Conservation (phyloP, 1,139 yeast species). For the Saccharomycopsis crataegensis region DNA sequence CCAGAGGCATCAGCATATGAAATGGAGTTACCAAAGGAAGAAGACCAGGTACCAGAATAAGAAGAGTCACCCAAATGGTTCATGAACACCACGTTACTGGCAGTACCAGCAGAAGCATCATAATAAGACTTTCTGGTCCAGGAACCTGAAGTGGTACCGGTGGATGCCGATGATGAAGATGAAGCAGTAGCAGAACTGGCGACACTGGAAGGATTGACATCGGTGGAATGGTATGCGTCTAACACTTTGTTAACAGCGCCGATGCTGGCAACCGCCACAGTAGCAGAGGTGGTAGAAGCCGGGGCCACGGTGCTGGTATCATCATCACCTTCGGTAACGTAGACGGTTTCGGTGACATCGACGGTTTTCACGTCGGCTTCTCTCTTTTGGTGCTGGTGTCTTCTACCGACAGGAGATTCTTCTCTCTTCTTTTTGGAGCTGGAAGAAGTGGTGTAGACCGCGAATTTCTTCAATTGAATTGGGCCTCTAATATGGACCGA, state of each 20-base stretch:
- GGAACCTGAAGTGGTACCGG: conserved; percentile 31
- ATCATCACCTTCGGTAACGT: conserved; percentile 33
- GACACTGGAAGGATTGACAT: conserved; percentile 26
- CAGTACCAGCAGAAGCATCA: conserved; percentile 44
- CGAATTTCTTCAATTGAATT: conserved; percentile 68
- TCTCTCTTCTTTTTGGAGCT: conserved; percentile 32
- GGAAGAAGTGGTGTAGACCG: conserved; percentile 44
- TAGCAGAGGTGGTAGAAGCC: conserved; percentile 18
- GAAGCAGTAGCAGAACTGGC: conserved; percentile 28
- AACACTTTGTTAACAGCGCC: conserved; percentile 19
- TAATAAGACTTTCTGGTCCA: conserved; percentile 79
- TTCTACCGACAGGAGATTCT: conserved; percentile 28
- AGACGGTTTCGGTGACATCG: conserved; percentile 57
- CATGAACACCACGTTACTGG: conserved; percentile 72
- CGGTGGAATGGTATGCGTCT: conserved; percentile 18
- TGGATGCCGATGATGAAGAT: conserved; percentile 30
- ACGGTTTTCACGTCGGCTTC: conserved; percentile 35
- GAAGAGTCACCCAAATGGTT: conserved; percentile 71
- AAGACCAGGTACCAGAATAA: conserved; percentile 82
- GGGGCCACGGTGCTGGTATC: conserved; percentile 11
- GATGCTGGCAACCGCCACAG: conserved; percentile 20
- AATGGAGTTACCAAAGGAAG: conserved; percentile 81
- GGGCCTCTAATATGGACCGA: conserved; percentile 97
- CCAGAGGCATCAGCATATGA: conserved; percentile 78
- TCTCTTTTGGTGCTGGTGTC: conserved; percentile 44